Evolutionary conservation across 257 asterid species (phyloP).

Genomic region (Asclepias syriaca): DNA sequence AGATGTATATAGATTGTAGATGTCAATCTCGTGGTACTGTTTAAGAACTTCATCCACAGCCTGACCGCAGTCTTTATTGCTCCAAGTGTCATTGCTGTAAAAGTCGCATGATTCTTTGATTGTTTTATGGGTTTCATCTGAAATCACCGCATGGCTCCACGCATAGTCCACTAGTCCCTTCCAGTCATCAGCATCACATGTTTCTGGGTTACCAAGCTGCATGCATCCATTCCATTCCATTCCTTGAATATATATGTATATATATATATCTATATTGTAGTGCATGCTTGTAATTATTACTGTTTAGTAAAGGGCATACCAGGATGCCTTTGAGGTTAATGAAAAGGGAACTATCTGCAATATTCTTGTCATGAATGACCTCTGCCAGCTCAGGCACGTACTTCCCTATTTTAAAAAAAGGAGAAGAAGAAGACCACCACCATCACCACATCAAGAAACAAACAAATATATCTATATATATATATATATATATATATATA

Average conservation of each 20-base stretch:
- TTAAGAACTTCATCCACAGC: constrained; percentile 56
- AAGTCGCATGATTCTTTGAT: constrained; percentile 60
- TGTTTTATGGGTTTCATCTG: constrained; percentile 76
- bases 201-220: constrained; percentile 90
- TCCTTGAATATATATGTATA: too few species aligned
- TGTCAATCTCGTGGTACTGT: constrained; percentile 79
- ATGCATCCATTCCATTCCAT: not conserved
- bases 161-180: constrained; percentile 87
- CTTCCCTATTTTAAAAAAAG: constrained; percentile 36
- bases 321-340: constrained; percentile 74
- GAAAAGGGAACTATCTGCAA: constrained; percentile 45
- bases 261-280: too few species aligned
- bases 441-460: not conserved
- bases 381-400: constrained; percentile 90
- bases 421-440: not conserved
- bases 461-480: too few species aligned
- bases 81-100: constrained; percentile 55
- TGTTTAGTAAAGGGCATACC: constrained; percentile 38
- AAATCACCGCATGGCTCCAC: constrained; percentile 95
- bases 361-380: constrained; percentile 61
- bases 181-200: constrained; percentile 84
- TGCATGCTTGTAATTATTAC: too few species aligned
- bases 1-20: constrained; percentile 79
- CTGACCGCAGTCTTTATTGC: constrained; percentile 35
- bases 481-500: too few species aligned